These are phyloP conservation scores for Sutorius eximius DNA, from an alignment of 1,284 basidiomycete species.

Conservation along the genomic window DNA sequence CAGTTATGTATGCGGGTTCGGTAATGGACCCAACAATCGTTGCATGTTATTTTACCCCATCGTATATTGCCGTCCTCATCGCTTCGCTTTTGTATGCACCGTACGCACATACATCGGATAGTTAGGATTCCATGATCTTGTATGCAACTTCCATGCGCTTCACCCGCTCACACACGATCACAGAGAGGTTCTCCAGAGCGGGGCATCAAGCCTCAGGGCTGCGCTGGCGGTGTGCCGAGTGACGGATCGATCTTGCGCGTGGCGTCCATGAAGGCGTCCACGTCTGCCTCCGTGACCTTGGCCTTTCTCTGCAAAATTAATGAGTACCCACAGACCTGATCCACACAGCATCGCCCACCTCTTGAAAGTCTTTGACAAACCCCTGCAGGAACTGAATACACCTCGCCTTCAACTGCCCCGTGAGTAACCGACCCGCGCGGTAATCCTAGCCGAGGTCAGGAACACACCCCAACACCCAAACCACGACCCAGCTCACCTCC, in stretches of 20 bases:
- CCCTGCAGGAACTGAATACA: slow-evolving; percentile 86
- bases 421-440: slow-evolving; percentile 83
- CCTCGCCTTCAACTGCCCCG: slow-evolving; percentile 89
- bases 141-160: not conserved
- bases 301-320: slow-evolving; percentile 63
- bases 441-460: slow-evolving; percentile 65
- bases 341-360: slow-evolving; percentile 48
- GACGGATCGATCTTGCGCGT: slow-evolving; percentile 75
- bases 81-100: not conserved
- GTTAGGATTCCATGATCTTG: not conserved
- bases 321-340: slow-evolving; percentile 4
- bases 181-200: not conserved
- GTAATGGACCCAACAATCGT: not conserved
- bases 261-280: slow-evolving; percentile 83
- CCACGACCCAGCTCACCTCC: slow-evolving; percentile 49
- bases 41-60: slow-evolving; percentile 4
- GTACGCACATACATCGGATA: not conserved
- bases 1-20: not conserved
- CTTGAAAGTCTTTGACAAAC: slow-evolving; percentile 89
- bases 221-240: slow-evolving; percentile 28
- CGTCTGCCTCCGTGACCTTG: slow-evolving; percentile 77
- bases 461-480: not conserved
- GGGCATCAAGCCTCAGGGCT: not conserved
- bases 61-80: slow-evolving; percentile 2
- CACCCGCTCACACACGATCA: not conserved